Evolutionary conservation across 2,329 filamentous ascomycete species (phyloP), one percentile per base, ranked within the genome.

Genomic region (Pseudonectria buxi): DNA sequence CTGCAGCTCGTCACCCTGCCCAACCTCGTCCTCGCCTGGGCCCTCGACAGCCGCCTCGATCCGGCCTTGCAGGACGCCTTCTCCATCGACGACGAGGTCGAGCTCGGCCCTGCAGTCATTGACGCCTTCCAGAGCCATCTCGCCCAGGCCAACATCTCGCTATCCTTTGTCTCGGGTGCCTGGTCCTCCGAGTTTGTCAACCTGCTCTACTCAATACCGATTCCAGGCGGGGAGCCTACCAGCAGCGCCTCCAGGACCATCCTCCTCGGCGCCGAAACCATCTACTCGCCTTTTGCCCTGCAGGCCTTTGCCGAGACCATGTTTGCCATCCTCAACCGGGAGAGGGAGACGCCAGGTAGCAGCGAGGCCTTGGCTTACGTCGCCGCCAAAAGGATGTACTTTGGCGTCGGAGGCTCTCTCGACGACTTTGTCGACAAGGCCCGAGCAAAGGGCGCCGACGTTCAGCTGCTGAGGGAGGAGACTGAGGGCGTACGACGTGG

Each of bases 321-420:
- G 10, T 69, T 82, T 28, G 63, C 63, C 4, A 62, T 86, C 12
- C 62, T 88, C 29, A 54, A 67, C 14, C 60, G 62, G 32, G 68
- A 78, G 32, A 37, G 41, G 24, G 24, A 32, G 4, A 36, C 38
- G 2, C 46, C 54, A 3, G 53, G 54, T n/a, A n/a, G n/a, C 4
- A 65, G 68, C 33, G 62, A 65, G 33, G 75, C 78, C 0, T 73
- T 72, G 32, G 78, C 81, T 2, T 64, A 87, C 14, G 72, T 90
- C 5, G 85, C 75, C 3, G 86, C 86, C 1, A 92, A 92, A 64
- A 75, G 77, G 45, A 70, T 89, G 10, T 92, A 92, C 59, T 92
- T 92, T 60, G 86, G 86, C 3, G 86, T 92, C 5, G 86, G 86
- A 0, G 86, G 86, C 0, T 88, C 84, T 14, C 71, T 92, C 14